Base-by-base conservation (phyloP, 1,284 basidiomycete species). In the Cystobasidium sp. region DNA sequence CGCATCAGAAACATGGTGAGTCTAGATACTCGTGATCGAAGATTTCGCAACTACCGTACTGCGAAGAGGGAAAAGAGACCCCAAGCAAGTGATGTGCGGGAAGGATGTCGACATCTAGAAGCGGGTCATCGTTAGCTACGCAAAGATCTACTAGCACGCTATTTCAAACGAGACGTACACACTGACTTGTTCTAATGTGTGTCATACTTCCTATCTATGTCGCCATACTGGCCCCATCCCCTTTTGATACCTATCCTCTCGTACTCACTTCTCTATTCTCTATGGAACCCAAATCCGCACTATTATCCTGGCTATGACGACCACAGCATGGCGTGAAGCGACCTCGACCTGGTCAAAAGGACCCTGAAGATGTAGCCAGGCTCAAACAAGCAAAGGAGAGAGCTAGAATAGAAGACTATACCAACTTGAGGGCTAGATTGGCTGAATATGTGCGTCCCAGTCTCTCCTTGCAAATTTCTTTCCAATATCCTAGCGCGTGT, bases 261-360 rank as follows among this genome's bases (percentile, higher is more conserved):
- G 31, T 31, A 31, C 31, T 5, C 31, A 31, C 31, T 31, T 31
- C 5, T 1, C 31, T 31, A 31, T 31, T n/a, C n/a, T n/a, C n/a
- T n/a, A n/a, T n/a, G n/a, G 31, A 5, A 31, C 31, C 31, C 1
- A 31, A 31, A 31, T 5, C 31, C 31, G 31, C 31, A 31, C 31
- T 31, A 5, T 31, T 31, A 31, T 31, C 31, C 1, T 31, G 31
- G 31, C 20, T 18, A 49, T 41, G 14, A 16, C n/a, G 10, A 56
- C 56, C 64, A 75, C 75, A 90, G 92, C 94, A 96, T 82, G 88
- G 89, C 68, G 87, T 94, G 74, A 92, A 89, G 83, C 89, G 92
- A 58, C 85, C 87, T 39, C 73, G 79, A 5, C 52, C 75, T 1
- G 70, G 70, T 37, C 77, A 75, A n/a, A 75, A 73, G 16, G 72